phyloP scores from a whole-genome alignment of 148 eudicot species.

The Vaccinium myrtillus region DNA sequence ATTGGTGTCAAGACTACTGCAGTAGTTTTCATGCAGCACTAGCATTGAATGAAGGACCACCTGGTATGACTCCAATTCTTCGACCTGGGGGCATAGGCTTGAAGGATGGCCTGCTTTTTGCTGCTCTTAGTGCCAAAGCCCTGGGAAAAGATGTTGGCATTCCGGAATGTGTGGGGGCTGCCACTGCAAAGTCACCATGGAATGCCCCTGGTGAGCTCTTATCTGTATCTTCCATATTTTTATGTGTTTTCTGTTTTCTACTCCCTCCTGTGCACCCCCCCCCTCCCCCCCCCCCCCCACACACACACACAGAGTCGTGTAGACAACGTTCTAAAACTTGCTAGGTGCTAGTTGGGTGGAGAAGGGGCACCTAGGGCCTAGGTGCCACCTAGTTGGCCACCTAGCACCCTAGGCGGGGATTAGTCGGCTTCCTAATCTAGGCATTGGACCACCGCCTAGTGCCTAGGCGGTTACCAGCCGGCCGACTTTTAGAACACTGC shows the following conservation, averaged over 20 bases:
- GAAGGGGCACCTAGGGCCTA: too few species aligned
- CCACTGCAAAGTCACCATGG: constrained; percentile 96
- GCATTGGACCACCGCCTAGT: too few species aligned
- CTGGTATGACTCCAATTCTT: constrained; percentile 80
- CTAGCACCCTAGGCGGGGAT: too few species aligned
- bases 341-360: too few species aligned
- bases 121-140: constrained; percentile 90
- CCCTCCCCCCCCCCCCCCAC: too few species aligned
- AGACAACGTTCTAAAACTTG: too few species aligned
- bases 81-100: constrained; percentile 92
- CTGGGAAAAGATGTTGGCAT: constrained; percentile 86
- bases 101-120: constrained; percentile 79
- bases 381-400: too few species aligned
- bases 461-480: too few species aligned
- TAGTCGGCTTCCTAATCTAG: too few species aligned
- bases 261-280: neutral
- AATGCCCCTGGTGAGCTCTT: constrained; percentile 78
- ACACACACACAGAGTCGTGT: neutral
- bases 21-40: constrained; percentile 72
- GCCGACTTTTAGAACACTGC: too few species aligned
- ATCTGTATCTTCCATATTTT: neutral
- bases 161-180: constrained; percentile 98
- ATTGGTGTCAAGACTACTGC: constrained; percentile 86
- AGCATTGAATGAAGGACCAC: constrained; percentile 85
- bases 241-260: neutral